A percentile compares a stretch with the other conserved stretches of the same genome.
phyloP scores from a whole-genome alignment of 2,329 filamentous ascomycete species.

The Aureobasidium sp. region DNA sequence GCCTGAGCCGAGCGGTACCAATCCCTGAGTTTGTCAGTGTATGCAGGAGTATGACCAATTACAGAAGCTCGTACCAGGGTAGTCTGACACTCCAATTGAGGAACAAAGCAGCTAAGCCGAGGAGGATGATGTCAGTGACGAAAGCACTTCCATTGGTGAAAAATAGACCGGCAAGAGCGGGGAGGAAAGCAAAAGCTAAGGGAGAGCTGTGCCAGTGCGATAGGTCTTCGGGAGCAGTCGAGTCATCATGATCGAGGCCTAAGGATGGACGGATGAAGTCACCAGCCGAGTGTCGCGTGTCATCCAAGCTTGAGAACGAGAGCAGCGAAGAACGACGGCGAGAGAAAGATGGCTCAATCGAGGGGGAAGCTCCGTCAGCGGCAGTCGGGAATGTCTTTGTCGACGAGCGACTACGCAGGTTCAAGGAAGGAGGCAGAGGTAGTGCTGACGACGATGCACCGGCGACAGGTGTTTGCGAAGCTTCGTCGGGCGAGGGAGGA shows the following conservation, averaged over 20 bases:
- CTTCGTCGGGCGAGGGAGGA: background rate
- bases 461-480: background rate
- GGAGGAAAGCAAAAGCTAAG: slow-evolving; percentile 72
- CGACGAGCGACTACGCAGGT: background rate
- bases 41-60: too few relatives aligned
- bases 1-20: slow-evolving; percentile 45
- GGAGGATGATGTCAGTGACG: slow-evolving; percentile 74
- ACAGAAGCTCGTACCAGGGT: slow-evolving; percentile 60
- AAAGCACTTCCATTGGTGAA: slow-evolving; percentile 78
- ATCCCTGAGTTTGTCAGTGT: slow-evolving; percentile 28
- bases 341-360: slow-evolving; percentile 19
- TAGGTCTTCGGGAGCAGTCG: slow-evolving; percentile 39
- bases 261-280: slow-evolving; percentile 53
- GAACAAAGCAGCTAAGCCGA: slow-evolving; percentile 74
- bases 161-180: slow-evolving; percentile 73
- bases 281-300: slow-evolving; percentile 58
- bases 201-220: slow-evolving; percentile 74
- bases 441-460: slow-evolving; percentile 11
- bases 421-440: slow-evolving; percentile 1
- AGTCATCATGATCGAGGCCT: slow-evolving; percentile 16
- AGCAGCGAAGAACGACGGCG: slow-evolving; percentile 68
- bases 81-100: slow-evolving; percentile 86
- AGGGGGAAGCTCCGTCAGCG: background rate
- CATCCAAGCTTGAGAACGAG: slow-evolving; percentile 64
- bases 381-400: background rate